Evolutionary conservation across 2,329 filamentous ascomycete species (phyloP).

Genomic region (Fusarium hostae): DNA sequence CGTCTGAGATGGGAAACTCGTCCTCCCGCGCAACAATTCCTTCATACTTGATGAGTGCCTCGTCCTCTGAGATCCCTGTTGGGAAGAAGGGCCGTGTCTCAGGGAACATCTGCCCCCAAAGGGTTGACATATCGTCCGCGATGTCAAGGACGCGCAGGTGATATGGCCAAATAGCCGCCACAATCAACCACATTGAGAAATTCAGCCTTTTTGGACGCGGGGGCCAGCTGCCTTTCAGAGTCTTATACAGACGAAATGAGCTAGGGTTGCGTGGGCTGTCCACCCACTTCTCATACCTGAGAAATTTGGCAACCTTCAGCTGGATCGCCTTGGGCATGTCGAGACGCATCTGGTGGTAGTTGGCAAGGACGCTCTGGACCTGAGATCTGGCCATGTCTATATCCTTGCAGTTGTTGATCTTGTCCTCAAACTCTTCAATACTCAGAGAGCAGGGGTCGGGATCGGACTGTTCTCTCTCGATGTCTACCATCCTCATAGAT

Average conservation of each 20-base stretch:
- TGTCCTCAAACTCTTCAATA: not conserved
- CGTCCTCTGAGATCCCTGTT: not conserved
- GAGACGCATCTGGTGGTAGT: not conserved
- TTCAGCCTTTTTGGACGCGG: not conserved
- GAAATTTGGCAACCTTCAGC: not conserved
- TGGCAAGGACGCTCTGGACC: not conserved
- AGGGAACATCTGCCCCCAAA: not conserved
- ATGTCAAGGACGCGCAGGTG: not conserved
- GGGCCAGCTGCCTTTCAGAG: accelerated
- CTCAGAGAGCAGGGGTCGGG: not conserved
- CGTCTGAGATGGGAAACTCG: not conserved
- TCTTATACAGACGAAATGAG: not conserved
- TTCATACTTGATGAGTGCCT: not conserved
- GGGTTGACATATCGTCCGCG: not conserved
- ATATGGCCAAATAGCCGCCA: not conserved
- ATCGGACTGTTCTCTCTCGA: not conserved
- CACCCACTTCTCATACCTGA: not conserved
- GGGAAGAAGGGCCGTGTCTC: not conserved
- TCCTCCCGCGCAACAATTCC: not conserved
- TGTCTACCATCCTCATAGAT: not conserved
- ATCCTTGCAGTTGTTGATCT: not conserved
- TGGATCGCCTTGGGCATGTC: not conserved
- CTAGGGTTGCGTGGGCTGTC: not conserved
- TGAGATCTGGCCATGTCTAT: not conserved
- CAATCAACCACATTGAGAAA: not conserved